A percentile compares a stretch with the other conserved stretches of the same genome.
Evolutionary conservation across 2,329 filamentous ascomycete species (phyloP).

Genomic region (Knufia petricola): DNA sequence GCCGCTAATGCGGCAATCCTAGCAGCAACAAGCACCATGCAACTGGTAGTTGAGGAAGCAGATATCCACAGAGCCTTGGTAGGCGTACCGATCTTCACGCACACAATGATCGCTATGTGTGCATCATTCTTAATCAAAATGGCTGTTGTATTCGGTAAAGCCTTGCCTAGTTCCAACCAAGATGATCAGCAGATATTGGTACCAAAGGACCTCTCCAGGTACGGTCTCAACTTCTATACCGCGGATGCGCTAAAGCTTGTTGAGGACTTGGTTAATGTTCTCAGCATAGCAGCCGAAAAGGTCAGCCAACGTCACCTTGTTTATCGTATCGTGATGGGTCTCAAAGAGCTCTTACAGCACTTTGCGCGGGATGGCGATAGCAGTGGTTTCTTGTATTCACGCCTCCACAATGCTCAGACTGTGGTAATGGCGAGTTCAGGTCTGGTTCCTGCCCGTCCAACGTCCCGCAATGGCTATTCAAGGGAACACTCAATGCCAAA

Average conservation of each 20-base stretch:
- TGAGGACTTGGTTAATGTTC: constrained; percentile 32
- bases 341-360: constrained; percentile 16
- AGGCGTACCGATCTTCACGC: constrained; percentile 38
- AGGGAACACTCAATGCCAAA: not conserved
- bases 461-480: no score
- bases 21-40: constrained; percentile 38
- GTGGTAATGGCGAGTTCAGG: not conserved
- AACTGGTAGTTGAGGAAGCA: constrained; percentile 37
- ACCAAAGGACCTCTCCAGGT: constrained; percentile 28
- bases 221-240: constrained; percentile 32
- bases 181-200: not conserved
- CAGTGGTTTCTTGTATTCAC: not conserved
- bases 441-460: not conserved
- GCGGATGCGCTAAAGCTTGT: constrained; percentile 28
- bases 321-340: constrained; percentile 33
- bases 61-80: constrained; percentile 39
- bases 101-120: constrained; percentile 37
- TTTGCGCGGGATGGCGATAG: constrained; percentile 1
- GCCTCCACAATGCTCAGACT: not conserved
- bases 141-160: constrained; percentile 31
- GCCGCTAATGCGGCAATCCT: constrained; percentile 38
- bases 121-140: constrained; percentile 36
- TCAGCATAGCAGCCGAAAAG: constrained; percentile 30
- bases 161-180: not conserved
- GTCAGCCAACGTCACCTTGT: constrained; percentile 34